A percentile compares a stretch with the other conserved stretches of the same genome.
phyloP scores from a whole-genome alignment of 1,284 basidiomycete species.

The Ceratobasidium sp. region DNA sequence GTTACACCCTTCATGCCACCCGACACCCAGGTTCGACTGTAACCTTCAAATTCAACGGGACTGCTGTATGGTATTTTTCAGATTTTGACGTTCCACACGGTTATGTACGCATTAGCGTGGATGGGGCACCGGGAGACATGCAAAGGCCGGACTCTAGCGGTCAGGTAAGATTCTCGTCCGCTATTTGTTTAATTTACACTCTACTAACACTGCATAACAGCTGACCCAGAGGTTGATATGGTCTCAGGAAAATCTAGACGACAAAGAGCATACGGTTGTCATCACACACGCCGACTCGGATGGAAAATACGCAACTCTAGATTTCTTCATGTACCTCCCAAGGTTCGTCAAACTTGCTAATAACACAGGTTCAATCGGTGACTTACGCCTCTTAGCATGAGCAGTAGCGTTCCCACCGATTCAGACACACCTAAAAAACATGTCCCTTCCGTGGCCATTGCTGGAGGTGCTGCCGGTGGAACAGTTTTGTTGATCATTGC shows the following conservation, averaged over 20 bases:
- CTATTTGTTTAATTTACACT: not conserved
- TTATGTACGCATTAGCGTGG: not conserved
- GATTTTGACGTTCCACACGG: not conserved
- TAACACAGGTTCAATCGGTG: not conserved
- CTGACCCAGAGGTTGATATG: constrained; percentile 6
- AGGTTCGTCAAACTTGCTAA: too few relatives aligned
- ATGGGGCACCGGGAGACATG: not conserved
- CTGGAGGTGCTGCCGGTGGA: too few relatives aligned
- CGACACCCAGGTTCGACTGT: not conserved
- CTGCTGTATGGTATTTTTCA: constrained; percentile 15
- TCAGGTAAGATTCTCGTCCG: too few relatives aligned
- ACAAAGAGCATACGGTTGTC: not conserved
- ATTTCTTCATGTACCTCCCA: constrained; percentile 17
- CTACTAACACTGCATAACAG: not conserved
- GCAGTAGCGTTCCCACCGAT: too few relatives aligned
- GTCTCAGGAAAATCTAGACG: not conserved
- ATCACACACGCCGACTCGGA: constrained; percentile 15
- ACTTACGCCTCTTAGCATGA: too few relatives aligned
- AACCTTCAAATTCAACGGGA: constrained; percentile 15
- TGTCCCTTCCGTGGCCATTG: too few relatives aligned
- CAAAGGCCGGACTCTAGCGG: not conserved
- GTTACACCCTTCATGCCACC: not conserved
- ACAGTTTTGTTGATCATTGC: too few relatives aligned
- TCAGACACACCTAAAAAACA: too few relatives aligned
- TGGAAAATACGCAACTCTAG: not conserved